Evolutionary conservation across 164 flowering plant genomes (phyloP), one percentile per base, ranked within the genome.

Genomic region (Vitis cinerea): DNA sequence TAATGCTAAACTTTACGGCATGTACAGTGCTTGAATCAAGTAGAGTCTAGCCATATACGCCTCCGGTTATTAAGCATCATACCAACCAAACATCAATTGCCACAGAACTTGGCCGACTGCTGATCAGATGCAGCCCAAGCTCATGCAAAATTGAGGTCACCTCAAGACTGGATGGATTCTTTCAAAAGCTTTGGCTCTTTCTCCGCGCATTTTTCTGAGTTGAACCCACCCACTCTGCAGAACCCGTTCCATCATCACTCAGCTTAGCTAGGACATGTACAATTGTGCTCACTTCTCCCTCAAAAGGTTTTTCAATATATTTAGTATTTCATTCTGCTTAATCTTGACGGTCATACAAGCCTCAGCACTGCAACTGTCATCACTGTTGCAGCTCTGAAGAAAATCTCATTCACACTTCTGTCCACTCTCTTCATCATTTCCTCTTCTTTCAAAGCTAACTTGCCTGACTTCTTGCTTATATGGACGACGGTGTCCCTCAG

Each of bases 351-450:
- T 90, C 83, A 90, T 2, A 81, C 97, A 69, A 91, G 23, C 76
- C 84, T 86, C 70, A 94, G 70, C 10, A 79, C 74, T 0, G 73
- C 80, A 13, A 90, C 73, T 0, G 80, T 92, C 85, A 92, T 74
- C 75, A 91, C 55, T 2, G 92, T 72, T 7, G 81, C 88, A 48
- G 87, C 94, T 76, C 97, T 82, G 75, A 92, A 84, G 77, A 78
- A 82, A 63, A 94, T 84, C 27, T 87, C 86, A 3, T 83, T 83
- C 66, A 90, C 61, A 59, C 80, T 85, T 61, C 69, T 73, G 52
- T 90, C 88, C 65, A 94, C 82, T 66, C 58, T 81, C 50, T 51
- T 73, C 81, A 82, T 74, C 64, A 86, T 74, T 48, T 84, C 87
- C 55, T 89, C 92, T 58, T 94, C 97, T 44, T 79, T 82, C 59